phyloP scores from a whole-genome alignment of 1,139 yeast species.

The Protomyces inouyei region DNA sequence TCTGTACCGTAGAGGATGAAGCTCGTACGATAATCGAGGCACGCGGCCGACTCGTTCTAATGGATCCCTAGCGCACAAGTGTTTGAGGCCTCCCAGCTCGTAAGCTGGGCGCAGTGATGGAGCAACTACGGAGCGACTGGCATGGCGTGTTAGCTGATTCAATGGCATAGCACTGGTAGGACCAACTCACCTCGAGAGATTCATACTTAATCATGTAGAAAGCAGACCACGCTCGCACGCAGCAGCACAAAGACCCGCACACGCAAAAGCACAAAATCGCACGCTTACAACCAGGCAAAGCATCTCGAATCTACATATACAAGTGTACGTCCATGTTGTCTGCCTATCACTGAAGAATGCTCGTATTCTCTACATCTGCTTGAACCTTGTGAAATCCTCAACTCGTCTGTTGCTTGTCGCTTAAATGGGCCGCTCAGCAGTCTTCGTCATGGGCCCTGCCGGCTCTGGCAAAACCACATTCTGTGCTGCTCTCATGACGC shows the following conservation, averaged over 20 bases:
- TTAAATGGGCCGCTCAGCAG: slow-evolving; percentile 87
- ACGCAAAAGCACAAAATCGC: background rate
- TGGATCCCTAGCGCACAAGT: slow-evolving; percentile 26
- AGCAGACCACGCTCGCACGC: background rate
- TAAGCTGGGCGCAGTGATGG: slow-evolving; percentile 1
- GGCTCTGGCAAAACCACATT: slow-evolving; percentile 95
- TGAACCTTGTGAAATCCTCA: no score
- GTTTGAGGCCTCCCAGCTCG: slow-evolving; percentile 20
- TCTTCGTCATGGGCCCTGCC: slow-evolving; percentile 93
- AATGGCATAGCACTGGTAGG: background rate
- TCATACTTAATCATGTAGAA: background rate
- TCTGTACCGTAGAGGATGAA: background rate
- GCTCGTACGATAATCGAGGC: background rate
- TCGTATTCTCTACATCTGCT: no score
- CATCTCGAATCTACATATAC: no score
- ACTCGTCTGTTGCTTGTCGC: no score
- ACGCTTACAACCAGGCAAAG: background rate
- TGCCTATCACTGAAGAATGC: no score
- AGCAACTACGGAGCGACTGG: slow-evolving; percentile 1
- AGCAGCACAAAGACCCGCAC: no score
- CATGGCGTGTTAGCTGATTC: background rate
- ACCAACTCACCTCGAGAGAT: background rate
- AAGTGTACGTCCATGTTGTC: no score
- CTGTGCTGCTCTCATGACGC: slow-evolving; percentile 78
- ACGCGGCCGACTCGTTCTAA: slow-evolving; percentile 9